Base-by-base conservation (phyloP, 768 basidiomycete species). In the Suillus occidentalis region DNA sequence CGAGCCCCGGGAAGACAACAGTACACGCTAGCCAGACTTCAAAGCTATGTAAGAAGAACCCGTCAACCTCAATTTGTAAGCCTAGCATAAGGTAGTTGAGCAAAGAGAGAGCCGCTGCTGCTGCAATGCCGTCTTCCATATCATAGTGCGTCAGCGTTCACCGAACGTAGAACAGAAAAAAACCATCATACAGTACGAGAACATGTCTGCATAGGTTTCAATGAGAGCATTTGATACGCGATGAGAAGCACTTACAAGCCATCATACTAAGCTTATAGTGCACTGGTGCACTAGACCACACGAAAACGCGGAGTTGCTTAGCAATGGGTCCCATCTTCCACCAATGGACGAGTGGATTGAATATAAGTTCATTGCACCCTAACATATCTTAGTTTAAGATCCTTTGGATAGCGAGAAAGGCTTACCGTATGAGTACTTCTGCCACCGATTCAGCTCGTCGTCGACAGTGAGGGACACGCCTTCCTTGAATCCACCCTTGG, bases 361-460 rank as follows among this genome's bases (percentile, higher is more conserved):
- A 94, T 66, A 93, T 86, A 60, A 94, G 84, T 66, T 91, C 90
- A 69, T 87, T 88, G 73, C 87, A 89, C 1, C 88, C 87, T 87
- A 36, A 36, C 4, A 50, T 18, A 57, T 47, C 5, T 55, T 42
- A 49, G 61, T 36, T 43, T 66, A 31, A 67, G 1, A 63, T 45
- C 43, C 16, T 28, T 18, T 34, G 6, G 10, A 55, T 31, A 84
- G 58, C 1, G 84, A 82, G 66, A 85, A 85, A 63, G 71, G 75
- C 72, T 64, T 71, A 87, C 87, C 89, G 75, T 89, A 90, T 0
- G 88, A 79, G 67, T 90, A 91, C 71, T 94, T 95, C 69, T 94
- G 90, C 93, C 93, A 95, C 6, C 93, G 75, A 71, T 93, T 94
- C 4, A 95, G 76, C 75, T 95, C 93, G 71, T 95, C 92, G 63